Base-by-base conservation (phyloP, 352 stramenopile genomes). In the Globisporangium irregulare region DNA sequence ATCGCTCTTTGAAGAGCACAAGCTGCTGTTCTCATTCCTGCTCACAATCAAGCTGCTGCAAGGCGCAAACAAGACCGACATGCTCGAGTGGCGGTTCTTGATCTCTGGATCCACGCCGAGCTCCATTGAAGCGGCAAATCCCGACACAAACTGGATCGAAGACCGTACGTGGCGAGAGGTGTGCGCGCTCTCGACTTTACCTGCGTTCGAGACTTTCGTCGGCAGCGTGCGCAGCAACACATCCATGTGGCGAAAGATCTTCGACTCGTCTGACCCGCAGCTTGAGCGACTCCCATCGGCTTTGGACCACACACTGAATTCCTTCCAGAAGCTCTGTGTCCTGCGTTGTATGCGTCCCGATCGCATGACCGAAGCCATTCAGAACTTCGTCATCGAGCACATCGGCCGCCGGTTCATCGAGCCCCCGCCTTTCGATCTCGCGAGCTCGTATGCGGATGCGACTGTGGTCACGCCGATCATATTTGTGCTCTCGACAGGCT, bases 1-100 rank as follows among this genome's bases (percentile, higher is more conserved):
- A 0, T 97, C 88, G 10, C 81, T 98, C 8, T 98, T 98, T 68
- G 94, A 98, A 72, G 86, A 97, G 43, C 92, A 98, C 82, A 98
- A 98, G 67, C 77, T 98, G 0, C 68, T 98, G 1, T 98, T 98
- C 65, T 97, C 90, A 4, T 98, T 98, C 73, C 63, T 98, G 51
- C 81, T 98, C 12, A 92, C 84, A 18, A 95, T 96, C 73, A 95
- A 94, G 68, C 54, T 96, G 18, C 70, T 95, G 4, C 88, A 94
- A 76, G 87, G 87, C 1, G 74, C 72, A 0, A 76, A 81, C 68
- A 81, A 82, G 61, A 96, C 98, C 48, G 89, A 98, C 63, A 61
- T 85, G n/a, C 70, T 91, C 14, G 90, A 98, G 64, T 98, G 95
- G 95, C 81, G 87, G 0, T 98, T 98, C 68, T 80, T 98, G 10